These are phyloP conservation scores for Lachnellula suecica DNA, from an alignment of 2,329 filamentous ascomycete species.

Conservation along the genomic window DNA sequence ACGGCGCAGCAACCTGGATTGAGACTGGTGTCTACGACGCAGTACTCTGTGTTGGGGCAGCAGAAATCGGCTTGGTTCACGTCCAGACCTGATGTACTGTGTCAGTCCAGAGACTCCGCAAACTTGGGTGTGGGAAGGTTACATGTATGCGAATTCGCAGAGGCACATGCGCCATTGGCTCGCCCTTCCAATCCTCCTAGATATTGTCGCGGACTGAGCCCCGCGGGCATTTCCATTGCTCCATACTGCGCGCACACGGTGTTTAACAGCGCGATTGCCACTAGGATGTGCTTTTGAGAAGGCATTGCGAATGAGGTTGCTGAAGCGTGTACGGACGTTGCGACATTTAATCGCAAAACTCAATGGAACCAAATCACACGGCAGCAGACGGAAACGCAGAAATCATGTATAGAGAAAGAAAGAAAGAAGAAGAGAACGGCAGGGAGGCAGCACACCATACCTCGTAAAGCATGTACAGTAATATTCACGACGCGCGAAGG, in stretches of 20 bases:
- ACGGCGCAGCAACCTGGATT: constrained; percentile 41
- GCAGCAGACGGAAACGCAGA: too few relatives aligned
- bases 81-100: constrained; percentile 40
- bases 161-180: constrained; percentile 14
- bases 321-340: not conserved
- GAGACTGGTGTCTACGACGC: constrained; percentile 40
- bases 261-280: constrained; percentile 4
- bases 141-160: constrained; percentile 27
- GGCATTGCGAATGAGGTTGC: constrained; percentile 8
- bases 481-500: not conserved
- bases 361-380: too few relatives aligned
- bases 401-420: not conserved
- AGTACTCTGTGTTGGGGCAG: constrained; percentile 46
- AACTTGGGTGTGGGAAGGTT: not conserved
- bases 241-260: constrained; percentile 20
- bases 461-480: not conserved
- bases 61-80: constrained; percentile 38
- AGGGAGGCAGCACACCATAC: not conserved
- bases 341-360: constrained; percentile 4
- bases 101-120: not conserved
- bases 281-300: constrained; percentile 4
- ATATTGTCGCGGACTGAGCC: constrained; percentile 27
- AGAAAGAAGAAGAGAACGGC: not conserved
- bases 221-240: constrained; percentile 16
- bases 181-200: constrained; percentile 17